Base-by-base conservation (phyloP, 2,329 filamentous ascomycete species). In the Rhinocladiella similis region DNA sequence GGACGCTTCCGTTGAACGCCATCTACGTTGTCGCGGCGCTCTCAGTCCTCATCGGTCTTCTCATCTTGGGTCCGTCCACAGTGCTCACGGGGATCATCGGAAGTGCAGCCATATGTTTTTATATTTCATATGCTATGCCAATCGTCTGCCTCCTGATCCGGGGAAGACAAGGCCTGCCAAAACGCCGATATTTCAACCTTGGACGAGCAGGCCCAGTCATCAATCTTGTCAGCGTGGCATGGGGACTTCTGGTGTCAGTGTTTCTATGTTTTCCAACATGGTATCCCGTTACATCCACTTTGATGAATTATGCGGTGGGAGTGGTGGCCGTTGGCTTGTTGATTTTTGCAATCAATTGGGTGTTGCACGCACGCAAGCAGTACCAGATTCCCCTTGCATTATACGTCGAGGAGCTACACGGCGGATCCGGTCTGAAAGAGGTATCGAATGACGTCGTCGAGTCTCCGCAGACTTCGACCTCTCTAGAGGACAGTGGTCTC, bases 201-300 rank as follows among this genome's bases (percentile, higher is more conserved):
- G 77, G 76, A 1, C 55, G 65, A 0, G 50, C 67, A 1, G 50
- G 74, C 22, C 80, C 80, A 18, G 12, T 70, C 0, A 52, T 78
- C 3, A 38, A 41, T 20, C 2, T 20, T 10, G 12, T 56, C 2
- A 70, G 75, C 0, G 65, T 75, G 13, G 53, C 71, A 2, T 82
- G 77, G 76, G 70, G 78, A n/a, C 36, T 69, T 0, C 57, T 80
- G 5, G 73, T 74, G 0, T 72, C 76, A 27, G 57, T 79, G 1
- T 77, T 80, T 45, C 76, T 77, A 58, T 76, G 69, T 0, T 77
- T 80, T 27, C 78, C 77, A 0, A 68, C 68, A 1, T 54, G 64
- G 0, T 66, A 74, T 63, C 78, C 76, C 0, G 73, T 77, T 0
- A 75, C 73, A 1, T 49, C 71, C 0, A 67, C 72, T 22, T 75